Percentiles rank a stretch among this genome's conserved stretches.
Conservation (phyloP, 2,329 filamentous ascomycete genomes). For the Ascochyta clinopodiicola region DNA sequence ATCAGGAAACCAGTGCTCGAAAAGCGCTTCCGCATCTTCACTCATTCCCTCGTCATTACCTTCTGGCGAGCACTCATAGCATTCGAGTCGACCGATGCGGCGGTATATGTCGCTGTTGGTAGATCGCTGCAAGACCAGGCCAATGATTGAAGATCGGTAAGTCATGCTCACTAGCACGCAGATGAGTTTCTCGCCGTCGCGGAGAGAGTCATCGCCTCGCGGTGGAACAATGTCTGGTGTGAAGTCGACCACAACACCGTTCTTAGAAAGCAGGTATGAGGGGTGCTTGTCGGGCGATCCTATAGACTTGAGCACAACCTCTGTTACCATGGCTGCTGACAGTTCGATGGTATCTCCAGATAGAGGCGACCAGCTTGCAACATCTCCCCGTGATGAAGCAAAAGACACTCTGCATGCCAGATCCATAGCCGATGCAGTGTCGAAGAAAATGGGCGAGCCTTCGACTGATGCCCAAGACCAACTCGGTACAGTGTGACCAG, state of each 20-base stretch:
- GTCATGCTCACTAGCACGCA: constrained; percentile 47
- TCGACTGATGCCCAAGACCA: constrained; percentile 48
- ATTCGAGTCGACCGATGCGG: constrained; percentile 46
- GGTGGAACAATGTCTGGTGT: constrained; percentile 39
- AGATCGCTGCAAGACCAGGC: constrained; percentile 37
- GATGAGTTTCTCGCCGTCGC: constrained; percentile 38
- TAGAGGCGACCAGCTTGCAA: constrained; percentile 39
- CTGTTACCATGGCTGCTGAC: constrained; percentile 44
- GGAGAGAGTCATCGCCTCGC: constrained; percentile 35
- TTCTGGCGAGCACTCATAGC: constrained; percentile 43
- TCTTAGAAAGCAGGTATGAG: constrained; percentile 35
- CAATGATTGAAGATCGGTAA: constrained; percentile 44
- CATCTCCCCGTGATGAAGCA: constrained; percentile 27
- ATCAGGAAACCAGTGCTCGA: constrained; percentile 46
- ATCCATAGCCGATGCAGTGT: constrained; percentile 47
- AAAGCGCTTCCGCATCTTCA: constrained; percentile 45
- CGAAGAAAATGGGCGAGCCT: constrained; percentile 45
- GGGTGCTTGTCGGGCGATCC: constrained; percentile 13
- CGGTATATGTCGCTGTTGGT: constrained; percentile 33
- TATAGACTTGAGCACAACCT: constrained; percentile 32
- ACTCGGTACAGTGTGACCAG: constrained; percentile 37
- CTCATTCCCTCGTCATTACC: constrained; percentile 37
- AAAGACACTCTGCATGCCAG: constrained; percentile 42
- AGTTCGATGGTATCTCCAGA: constrained; percentile 38
- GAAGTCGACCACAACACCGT: constrained; percentile 42